Conservation (phyloP, 352 stramenopile genomes). For the Globisporangium recalcitrans region DNA sequence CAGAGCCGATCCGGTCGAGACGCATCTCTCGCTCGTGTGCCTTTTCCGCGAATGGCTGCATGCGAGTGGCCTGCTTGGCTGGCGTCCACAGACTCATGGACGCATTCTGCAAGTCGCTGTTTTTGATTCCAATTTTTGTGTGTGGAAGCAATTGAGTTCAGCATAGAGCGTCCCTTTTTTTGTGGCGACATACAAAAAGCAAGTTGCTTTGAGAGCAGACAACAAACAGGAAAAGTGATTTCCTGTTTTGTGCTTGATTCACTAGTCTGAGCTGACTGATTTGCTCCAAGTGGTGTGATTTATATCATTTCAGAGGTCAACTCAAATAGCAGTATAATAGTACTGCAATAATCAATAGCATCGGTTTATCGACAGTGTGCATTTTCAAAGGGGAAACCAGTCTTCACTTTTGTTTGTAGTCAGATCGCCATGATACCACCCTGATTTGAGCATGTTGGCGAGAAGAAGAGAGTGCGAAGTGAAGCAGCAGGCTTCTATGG, state of each 20-base stretch:
- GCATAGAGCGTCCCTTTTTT: too few relatives aligned
- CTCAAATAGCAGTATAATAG: not conserved
- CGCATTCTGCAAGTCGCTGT: not conserved
- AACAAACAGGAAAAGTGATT: not conserved
- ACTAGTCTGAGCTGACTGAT: not conserved
- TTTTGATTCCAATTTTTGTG: not conserved
- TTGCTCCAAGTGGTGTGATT: not conserved
- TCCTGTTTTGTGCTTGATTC: not conserved
- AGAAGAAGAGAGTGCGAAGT: not conserved
- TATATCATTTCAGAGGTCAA: not conserved
- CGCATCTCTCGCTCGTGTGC: not conserved
- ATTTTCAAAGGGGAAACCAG: not conserved
- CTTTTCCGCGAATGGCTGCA: conserved; percentile 10
- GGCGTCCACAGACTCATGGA: not conserved
- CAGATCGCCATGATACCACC: not conserved
- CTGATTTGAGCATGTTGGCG: conserved; percentile 6
- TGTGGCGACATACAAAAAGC: conserved; percentile 2
- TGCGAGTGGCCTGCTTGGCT: not conserved
- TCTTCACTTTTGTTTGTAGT: not conserved
- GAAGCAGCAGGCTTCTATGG: not conserved
- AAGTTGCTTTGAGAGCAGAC: not conserved
- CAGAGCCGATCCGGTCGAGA: conserved; percentile 9
- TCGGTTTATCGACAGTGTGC: not conserved
- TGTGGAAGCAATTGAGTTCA: not conserved
- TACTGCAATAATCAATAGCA: not conserved